Base-by-base conservation (phyloP, 768 basidiomycete genomes). In the Daedaleopsis sinensis region DNA sequence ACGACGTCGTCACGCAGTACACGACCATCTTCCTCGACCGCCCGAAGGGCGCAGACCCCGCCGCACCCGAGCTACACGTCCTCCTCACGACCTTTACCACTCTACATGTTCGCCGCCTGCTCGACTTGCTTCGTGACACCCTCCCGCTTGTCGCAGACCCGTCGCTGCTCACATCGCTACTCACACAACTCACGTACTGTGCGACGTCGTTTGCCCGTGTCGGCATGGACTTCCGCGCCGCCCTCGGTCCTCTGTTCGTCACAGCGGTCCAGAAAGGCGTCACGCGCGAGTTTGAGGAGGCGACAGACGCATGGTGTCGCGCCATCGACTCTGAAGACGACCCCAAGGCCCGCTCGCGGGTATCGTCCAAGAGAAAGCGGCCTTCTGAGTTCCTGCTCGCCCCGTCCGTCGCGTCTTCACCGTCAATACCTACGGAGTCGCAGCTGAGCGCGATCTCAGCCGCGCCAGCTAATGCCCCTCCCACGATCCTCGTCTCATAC, bases 181-280 rank as follows among this genome's bases (percentile, higher is more conserved):
- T 97, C 59, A 96, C 95, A 0, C 96, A 98, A 68, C 83, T 98
- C 48, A 90, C 91, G 13, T 98, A 98, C 74, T 97, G 96, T 71
- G 88, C 94, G 9, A 86, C 88, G 18, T 94, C 95, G 0, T 97
- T 97, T 69, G 82, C 93, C 0, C 86, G 95, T n/a, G 83, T 96
- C 16, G 96, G 96, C 0, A 81, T 96, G 67, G 96, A 97, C 71
- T 98, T 99, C 73, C 84, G 88, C 36, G 74, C 80, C 0, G 74
- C 89, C 18, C 76, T 97, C 35, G 82, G 82, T 3, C 80, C 82
- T n/a, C 77, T 91, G 3, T 87, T 95, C 71, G 80, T 81, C 42
- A 73, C 78, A 48, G 89, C 91, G 1, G 88, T 94, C 12, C 71
- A 82, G 4, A 72, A 76, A 27, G 81, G 84, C 8, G 84, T 91